Conservation (phyloP, 2,329 filamentous ascomycete species). For the Paracamarosporium sp. region DNA sequence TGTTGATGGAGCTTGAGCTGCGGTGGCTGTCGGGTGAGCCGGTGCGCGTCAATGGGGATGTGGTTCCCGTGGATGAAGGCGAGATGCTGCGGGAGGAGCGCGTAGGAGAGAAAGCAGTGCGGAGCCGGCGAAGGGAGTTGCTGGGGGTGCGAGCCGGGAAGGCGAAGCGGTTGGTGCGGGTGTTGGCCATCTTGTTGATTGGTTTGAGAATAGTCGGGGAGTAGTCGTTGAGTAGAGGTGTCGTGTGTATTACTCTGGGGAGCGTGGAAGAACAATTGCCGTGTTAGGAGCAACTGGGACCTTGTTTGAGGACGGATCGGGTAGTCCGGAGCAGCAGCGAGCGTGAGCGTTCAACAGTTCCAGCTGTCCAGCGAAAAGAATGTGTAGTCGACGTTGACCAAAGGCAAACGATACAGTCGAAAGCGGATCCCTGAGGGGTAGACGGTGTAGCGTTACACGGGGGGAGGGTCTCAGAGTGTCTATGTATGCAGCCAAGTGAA, state of each 20-base stretch:
- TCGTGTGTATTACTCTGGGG: slow-evolving; percentile 6
- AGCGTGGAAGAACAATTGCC: slow-evolving; percentile 3
- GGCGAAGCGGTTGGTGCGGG: slow-evolving; percentile 47
- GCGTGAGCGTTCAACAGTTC: slow-evolving; percentile 20
- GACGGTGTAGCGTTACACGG: neutral
- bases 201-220: no score
- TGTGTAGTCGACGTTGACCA: neutral
- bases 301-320: neutral
- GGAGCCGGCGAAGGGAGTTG: slow-evolving; percentile 39
- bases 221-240: slow-evolving; percentile 9
- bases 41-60: slow-evolving; percentile 37
- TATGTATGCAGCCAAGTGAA: slow-evolving; percentile 5
- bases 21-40: slow-evolving; percentile 34
- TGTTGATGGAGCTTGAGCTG: slow-evolving; percentile 26
- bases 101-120: slow-evolving; percentile 43
- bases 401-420: no score
- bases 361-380: slow-evolving; percentile 20
- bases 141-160: slow-evolving; percentile 38
- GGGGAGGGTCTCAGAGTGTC: neutral
- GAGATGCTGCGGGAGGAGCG: slow-evolving; percentile 38
- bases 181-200: slow-evolving; percentile 34
- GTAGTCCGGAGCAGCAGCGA: slow-evolving; percentile 3
- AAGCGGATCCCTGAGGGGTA: neutral
- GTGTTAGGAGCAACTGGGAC: slow-evolving; percentile 15
- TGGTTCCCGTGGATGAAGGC: slow-evolving; percentile 31